Conservation (phyloP, 805 yeast species). For the Isabelozyma pseudorhagii region DNA sequence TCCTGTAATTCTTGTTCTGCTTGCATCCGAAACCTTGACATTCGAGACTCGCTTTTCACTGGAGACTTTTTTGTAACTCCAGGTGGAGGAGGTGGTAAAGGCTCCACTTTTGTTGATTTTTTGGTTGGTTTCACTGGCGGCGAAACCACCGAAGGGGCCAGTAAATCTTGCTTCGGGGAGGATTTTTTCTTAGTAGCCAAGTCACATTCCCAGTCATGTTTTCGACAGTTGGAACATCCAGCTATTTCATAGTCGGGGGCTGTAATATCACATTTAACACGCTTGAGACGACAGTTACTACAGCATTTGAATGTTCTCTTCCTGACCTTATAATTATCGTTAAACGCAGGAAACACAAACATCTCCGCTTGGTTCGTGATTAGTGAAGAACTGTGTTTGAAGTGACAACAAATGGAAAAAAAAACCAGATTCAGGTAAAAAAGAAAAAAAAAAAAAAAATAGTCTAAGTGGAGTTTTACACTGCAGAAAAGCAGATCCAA, state of each 20-base stretch:
- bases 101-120: not conserved
- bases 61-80: too few relatives aligned
- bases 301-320: constrained; percentile 35
- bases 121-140: not conserved
- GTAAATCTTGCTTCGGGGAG: not conserved
- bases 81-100: not conserved
- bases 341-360: constrained; percentile 37
- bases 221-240: constrained; percentile 28
- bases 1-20: not conserved
- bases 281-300: constrained; percentile 22
- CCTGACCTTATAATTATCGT: constrained; percentile 29
- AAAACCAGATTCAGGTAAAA: too few relatives aligned
- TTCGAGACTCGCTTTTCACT: too few relatives aligned
- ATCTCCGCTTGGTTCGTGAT: constrained; percentile 6
- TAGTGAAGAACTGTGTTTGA: too few relatives aligned
- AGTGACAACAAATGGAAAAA: too few relatives aligned
- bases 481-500: too few relatives aligned
- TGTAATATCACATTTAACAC: constrained; percentile 26
- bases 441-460: too few relatives aligned
- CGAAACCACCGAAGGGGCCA: not conserved
- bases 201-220: constrained; percentile 17
- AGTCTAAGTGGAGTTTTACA: too few relatives aligned
- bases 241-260: constrained; percentile 19
- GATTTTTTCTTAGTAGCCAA: constrained; percentile 3
- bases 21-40: not conserved